Evolutionary conservation across 2,329 filamentous ascomycete genomes (phyloP).

Genomic region (Phoma sp.): DNA sequence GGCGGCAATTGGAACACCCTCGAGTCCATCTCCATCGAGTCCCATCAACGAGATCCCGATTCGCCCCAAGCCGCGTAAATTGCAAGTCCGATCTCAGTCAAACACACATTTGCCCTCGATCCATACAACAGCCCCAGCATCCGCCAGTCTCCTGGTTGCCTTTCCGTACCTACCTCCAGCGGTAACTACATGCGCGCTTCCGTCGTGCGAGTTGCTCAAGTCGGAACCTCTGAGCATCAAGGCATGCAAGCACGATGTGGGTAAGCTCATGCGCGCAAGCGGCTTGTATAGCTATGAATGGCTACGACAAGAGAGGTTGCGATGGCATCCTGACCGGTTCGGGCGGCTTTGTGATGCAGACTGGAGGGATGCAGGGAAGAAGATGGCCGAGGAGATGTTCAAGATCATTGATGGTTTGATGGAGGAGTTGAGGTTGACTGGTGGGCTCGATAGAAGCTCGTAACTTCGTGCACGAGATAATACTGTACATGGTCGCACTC

Average conservation of each 20-base stretch:
- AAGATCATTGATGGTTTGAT: conserved; percentile 44
- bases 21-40: neutral
- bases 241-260: conserved; percentile 46
- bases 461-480: neutral
- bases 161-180: conserved; percentile 41
- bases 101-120: conserved; percentile 40
- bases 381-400: conserved; percentile 46
- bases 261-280: conserved; percentile 37
- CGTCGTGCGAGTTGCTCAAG: conserved; percentile 34
- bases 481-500: neutral
- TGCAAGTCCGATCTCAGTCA: conserved; percentile 43
- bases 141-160: conserved; percentile 25
- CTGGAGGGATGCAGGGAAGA: conserved; percentile 41
- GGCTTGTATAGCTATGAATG: conserved; percentile 46
- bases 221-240: conserved; percentile 30
- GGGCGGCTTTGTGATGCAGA: conserved; percentile 41
- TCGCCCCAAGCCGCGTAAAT: conserved; percentile 27
- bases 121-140: conserved; percentile 43
- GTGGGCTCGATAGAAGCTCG: neutral
- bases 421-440: conserved; percentile 18
- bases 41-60: neutral
- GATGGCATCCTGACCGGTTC: conserved; percentile 49
- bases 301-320: conserved; percentile 42
- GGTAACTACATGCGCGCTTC: conserved; percentile 30
- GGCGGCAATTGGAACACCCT: conserved; percentile 23